Evolutionary conservation across 768 basidiomycete genomes (phyloP).

Genomic region (Xerocomellus amylosporus): DNA sequence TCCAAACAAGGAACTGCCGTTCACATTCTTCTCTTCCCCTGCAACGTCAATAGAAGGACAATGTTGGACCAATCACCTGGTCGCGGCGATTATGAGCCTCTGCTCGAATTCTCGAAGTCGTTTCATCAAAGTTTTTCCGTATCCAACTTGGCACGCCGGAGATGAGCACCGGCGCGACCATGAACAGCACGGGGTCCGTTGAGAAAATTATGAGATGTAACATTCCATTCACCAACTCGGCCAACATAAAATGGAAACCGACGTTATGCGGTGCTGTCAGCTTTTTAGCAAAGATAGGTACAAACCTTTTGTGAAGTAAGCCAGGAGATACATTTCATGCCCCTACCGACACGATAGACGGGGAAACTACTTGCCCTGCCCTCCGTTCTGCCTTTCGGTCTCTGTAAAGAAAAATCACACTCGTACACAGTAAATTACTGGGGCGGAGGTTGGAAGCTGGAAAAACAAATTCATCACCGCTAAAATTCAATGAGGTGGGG

Average conservation of each 20-base stretch:
- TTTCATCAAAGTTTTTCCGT: constrained; percentile 26
- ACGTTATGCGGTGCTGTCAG: constrained; percentile 19
- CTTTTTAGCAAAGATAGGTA: constrained; percentile 25
- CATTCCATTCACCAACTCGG: constrained; percentile 22
- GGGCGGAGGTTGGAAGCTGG: constrained; percentile 49
- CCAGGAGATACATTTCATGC: constrained; percentile 27
- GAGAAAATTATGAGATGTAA: constrained; percentile 12
- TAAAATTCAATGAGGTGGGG: not conserved
- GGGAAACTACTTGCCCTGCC: constrained; percentile 26
- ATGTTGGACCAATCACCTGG: constrained; percentile 22
- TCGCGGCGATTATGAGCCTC: constrained; percentile 27
- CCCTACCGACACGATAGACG: constrained; percentile 19
- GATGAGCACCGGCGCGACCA: constrained; percentile 21
- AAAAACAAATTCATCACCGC: constrained; percentile 5
- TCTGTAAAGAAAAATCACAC: constrained; percentile 11
- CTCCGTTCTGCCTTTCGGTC: constrained; percentile 20
- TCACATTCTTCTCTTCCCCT: constrained; percentile 23
- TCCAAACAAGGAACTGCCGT: constrained; percentile 28
- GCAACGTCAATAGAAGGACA: constrained; percentile 29
- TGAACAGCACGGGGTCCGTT: constrained; percentile 18
- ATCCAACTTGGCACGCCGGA: constrained; percentile 23
- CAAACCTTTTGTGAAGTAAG: constrained; percentile 24
- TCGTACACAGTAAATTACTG: constrained; percentile 29
- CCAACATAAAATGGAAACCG: constrained; percentile 22
- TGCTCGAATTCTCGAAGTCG: constrained; percentile 29